Base-by-base conservation (phyloP, 371 early-diverging fungal genomes). In the Lichtheimia ornata region DNA sequence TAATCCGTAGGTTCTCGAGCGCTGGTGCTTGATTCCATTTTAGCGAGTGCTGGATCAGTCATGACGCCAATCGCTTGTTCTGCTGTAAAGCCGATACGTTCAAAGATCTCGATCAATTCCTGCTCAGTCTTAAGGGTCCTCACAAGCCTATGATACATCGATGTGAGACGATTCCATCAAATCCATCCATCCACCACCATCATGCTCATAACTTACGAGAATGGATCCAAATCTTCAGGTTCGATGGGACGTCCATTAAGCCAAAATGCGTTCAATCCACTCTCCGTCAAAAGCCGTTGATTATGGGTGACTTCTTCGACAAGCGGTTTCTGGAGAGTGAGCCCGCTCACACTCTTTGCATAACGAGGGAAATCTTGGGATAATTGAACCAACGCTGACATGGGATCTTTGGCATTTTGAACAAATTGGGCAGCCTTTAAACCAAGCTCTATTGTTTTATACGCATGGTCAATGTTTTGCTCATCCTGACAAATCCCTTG, bases 281-380 rank as follows among this genome's bases (percentile, higher is more conserved):
- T 63, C n/a, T 63, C 61, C 11, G 69, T 58, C 5, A 61, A 45
- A 4, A 58, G 54, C 3, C 40, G 50, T 51, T 70, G 67, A 55
- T 90, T 84, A 0, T 49, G 56, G 5, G 56, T 41, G 27, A 85
- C 63, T 50, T 81, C 77, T 12, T 61, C 43, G 14, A 41, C 62
- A 14, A 77, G 58, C 13, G 66, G 57, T 1, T 56, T 30, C 53
- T 83, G 62, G 20, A 81, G 24, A 3, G 69, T 66, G 15, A 83
- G 42, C 15, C 80, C 72, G 9, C 85, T 81, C 30, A 96, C 66
- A 41, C 83, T 67, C 61, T 90, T 88, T 5, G 93, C 90, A 64
- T 93, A 89, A 63, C 91, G 91, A 0, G 95, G 97, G 63, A 94
- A 89, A 66, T 95, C 88, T 63, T 92, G 93, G 0, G 86, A 66